A percentile compares a stretch with the other conserved stretches of the same genome.
Evolutionary conservation across 495 filamentous ascomycete genomes (phyloP).

Genomic region (Viridothelium virens): DNA sequence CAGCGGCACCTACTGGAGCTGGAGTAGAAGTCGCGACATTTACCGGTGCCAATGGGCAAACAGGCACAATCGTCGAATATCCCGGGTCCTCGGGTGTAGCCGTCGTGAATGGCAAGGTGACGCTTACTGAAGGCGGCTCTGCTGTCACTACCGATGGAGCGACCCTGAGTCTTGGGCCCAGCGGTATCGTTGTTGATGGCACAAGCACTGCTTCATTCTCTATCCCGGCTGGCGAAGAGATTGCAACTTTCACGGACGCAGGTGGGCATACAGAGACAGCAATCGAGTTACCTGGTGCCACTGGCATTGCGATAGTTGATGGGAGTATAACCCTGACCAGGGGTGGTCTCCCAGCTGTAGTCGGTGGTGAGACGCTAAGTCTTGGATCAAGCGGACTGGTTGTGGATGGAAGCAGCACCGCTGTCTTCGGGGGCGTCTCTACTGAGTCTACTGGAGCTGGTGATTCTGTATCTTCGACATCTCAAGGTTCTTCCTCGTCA

Average conservation of each 20-base stretch:
- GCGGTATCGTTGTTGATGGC: background rate
- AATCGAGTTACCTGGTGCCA: background rate
- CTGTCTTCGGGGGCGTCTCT: background rate
- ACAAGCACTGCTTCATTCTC: background rate
- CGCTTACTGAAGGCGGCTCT: slow-evolving; percentile 2
- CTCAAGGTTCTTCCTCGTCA: background rate
- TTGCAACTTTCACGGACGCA: background rate
- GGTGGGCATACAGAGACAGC: background rate
- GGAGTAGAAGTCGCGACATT: background rate
- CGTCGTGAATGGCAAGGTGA: background rate
- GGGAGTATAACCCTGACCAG: background rate
- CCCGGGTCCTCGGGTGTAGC: background rate
- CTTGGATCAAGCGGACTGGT: background rate
- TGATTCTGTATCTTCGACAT: background rate
- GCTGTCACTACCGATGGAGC: background rate
- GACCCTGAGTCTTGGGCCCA: slow-evolving; percentile 6
- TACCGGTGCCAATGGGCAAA: background rate
- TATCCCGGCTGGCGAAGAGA: background rate
- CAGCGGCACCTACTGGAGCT: background rate
- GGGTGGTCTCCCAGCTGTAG: background rate
- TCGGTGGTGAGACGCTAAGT: background rate
- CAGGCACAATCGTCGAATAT: background rate
- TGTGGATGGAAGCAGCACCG: background rate
- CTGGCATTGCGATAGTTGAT: background rate
- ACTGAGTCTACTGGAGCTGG: background rate